A percentile compares a stretch with the other conserved stretches of the same genome.
Conservation (phyloP, 768 basidiomycete species). For the Dioszegia hungarica region DNA sequence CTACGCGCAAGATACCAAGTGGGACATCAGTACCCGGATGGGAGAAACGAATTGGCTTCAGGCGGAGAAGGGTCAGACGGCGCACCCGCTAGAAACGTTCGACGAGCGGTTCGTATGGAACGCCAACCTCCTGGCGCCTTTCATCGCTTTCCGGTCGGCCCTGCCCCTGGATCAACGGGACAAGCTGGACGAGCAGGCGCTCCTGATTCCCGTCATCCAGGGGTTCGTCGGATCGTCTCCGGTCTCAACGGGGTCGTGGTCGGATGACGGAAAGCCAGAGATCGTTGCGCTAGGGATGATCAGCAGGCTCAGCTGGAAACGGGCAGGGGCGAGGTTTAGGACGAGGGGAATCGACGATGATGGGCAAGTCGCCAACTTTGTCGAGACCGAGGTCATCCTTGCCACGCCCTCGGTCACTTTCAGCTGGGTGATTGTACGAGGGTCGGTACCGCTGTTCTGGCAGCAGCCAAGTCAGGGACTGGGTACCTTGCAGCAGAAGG, state of each 20-base stretch:
- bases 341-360: slow-evolving; percentile 88
- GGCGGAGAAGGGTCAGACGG: slow-evolving; percentile 47
- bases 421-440: slow-evolving; percentile 89
- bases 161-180: slow-evolving; percentile 65
- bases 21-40: slow-evolving; percentile 86
- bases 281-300: slow-evolving; percentile 71
- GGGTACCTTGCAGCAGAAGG: slow-evolving; percentile 87
- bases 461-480: slow-evolving; percentile 78
- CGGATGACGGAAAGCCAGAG: slow-evolving; percentile 68
- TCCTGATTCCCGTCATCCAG: slow-evolving; percentile 81
- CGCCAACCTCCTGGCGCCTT: slow-evolving; percentile 75
- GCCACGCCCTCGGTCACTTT: slow-evolving; percentile 80
- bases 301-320: slow-evolving; percentile 84
- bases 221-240: slow-evolving; percentile 83
- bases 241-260: slow-evolving; percentile 53
- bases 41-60: slow-evolving; percentile 61
- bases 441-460: slow-evolving; percentile 97
- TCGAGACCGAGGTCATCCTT: slow-evolving; percentile 92
- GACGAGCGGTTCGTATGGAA: slow-evolving; percentile 73
- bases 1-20: slow-evolving; percentile 72
- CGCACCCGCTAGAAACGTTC: slow-evolving; percentile 36
- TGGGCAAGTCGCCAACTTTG: slow-evolving; percentile 88
- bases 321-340: slow-evolving; percentile 95
- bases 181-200: slow-evolving; percentile 60
- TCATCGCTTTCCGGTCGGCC: slow-evolving; percentile 80